Evolutionary conservation across 106 monocot species (phyloP).

Genomic region (Dendrobium nobile): DNA sequence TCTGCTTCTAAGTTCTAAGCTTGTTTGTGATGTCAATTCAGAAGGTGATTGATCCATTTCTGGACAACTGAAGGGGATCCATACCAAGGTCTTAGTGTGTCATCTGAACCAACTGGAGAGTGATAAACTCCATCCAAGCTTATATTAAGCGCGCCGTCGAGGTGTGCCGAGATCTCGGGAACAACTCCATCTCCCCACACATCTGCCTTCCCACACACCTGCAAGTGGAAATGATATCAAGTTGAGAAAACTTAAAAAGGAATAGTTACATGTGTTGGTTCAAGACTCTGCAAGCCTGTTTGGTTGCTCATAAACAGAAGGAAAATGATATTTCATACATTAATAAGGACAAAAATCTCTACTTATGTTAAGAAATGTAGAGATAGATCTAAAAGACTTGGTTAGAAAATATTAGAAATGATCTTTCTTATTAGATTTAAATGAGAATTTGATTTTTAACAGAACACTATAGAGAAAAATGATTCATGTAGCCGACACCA

Average conservation of each 20-base stretch:
- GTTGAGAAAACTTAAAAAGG: neutral
- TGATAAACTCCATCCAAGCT: constrained; percentile 86
- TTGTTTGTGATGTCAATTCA: constrained; percentile 10
- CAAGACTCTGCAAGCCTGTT: no score
- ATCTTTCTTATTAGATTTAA: no score
- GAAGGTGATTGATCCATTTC: constrained; percentile 87
- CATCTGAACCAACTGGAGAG: constrained; percentile 85
- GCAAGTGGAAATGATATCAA: neutral
- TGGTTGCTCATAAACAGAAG: no score
- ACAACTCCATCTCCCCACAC: constrained; percentile 99
- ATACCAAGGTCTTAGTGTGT: constrained; percentile 61
- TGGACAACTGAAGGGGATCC: constrained; percentile 66
- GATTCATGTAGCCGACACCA: no score
- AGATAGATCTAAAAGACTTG: no score
- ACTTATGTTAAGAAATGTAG: no score
- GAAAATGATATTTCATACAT: no score
- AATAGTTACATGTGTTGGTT: no score
- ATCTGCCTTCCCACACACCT: constrained; percentile 88
- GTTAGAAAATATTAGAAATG: no score
- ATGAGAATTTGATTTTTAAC: no score
- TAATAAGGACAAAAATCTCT: no score
- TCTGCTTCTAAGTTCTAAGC: neutral
- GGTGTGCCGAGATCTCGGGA: constrained; percentile 76
- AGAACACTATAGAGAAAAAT: no score
- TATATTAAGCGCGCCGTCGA: constrained; percentile 85